Conservation (phyloP, 2,329 filamentous ascomycete genomes). For the Paraconiothyrium sp. region DNA sequence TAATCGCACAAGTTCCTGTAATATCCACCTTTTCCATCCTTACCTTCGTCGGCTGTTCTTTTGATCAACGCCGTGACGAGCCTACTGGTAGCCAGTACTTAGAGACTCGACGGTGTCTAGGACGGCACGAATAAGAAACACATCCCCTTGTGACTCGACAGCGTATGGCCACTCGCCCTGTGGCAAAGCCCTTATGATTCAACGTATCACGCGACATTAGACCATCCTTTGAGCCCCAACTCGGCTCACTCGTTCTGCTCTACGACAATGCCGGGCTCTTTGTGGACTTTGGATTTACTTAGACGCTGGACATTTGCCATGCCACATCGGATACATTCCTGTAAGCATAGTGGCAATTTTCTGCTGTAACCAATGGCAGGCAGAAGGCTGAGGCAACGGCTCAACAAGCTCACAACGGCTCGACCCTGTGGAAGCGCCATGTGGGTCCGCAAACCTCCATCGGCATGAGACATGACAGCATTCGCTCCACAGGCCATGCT, state of each 20-base stretch:
- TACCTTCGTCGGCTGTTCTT: neutral
- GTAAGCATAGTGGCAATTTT: constrained; percentile 1
- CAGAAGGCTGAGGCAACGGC: neutral
- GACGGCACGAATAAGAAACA: no score
- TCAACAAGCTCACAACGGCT: constrained; percentile 2
- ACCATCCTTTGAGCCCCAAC: neutral
- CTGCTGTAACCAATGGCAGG: constrained; percentile 13
- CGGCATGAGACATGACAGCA: neutral
- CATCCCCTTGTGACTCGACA: no score
- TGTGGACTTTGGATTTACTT: neutral
- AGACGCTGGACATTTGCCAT: neutral
- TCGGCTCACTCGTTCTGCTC: neutral
- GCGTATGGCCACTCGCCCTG: neutral
- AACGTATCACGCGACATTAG: neutral
- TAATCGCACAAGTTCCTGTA: constrained; percentile 26
- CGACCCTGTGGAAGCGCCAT: neutral
- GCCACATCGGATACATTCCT: neutral
- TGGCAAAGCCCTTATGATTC: neutral
- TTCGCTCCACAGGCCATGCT: neutral
- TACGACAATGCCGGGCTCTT: neutral
- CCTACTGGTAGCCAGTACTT: neutral
- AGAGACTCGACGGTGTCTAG: no score
- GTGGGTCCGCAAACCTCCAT: constrained; percentile 8
- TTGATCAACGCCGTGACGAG: neutral
- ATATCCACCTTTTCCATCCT: neutral